These are phyloP conservation scores for Fusarium pseudocircinatum DNA, from an alignment of 2,329 filamentous ascomycete species.

Conservation along the genomic window DNA sequence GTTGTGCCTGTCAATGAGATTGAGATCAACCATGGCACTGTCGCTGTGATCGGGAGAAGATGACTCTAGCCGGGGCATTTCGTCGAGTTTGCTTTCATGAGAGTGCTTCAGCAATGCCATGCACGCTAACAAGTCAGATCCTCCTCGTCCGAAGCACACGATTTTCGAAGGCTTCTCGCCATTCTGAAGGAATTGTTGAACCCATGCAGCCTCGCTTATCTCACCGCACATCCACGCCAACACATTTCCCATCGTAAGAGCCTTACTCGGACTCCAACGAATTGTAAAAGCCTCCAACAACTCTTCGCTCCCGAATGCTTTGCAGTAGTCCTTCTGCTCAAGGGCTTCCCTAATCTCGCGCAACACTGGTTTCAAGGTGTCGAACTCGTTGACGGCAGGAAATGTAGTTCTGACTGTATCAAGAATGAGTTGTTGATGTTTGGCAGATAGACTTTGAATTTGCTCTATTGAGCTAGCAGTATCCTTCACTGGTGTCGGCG, in stretches of 20 bases:
- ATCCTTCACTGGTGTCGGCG: not conserved
- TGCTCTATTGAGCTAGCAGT: not conserved
- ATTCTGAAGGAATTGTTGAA: not conserved
- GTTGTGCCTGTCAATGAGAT: not conserved
- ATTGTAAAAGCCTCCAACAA: constrained; percentile 10
- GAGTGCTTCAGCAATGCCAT: not conserved
- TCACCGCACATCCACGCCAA: constrained; percentile 14
- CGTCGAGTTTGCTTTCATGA: not conserved
- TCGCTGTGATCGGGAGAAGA: not conserved
- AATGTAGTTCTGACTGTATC: constrained; percentile 10
- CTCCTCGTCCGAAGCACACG: not conserved
- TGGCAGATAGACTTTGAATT: not conserved
- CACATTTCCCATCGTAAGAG: not conserved
- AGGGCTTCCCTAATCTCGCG: constrained; percentile 7
- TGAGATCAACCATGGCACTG: not conserved
- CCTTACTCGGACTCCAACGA: constrained; percentile 1
- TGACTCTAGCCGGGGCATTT: not conserved
- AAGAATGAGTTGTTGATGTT: constrained; percentile 10
- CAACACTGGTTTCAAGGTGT: not conserved
- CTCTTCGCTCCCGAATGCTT: not conserved
- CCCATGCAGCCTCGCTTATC: not conserved
- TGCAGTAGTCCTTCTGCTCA: constrained; percentile 5
- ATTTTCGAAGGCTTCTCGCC: not conserved
- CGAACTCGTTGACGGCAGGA: constrained; percentile 2
- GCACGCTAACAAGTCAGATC: not conserved